Conservation (phyloP, 2,329 filamentous ascomycete species). For the Aaosphaeria arxii region DNA sequence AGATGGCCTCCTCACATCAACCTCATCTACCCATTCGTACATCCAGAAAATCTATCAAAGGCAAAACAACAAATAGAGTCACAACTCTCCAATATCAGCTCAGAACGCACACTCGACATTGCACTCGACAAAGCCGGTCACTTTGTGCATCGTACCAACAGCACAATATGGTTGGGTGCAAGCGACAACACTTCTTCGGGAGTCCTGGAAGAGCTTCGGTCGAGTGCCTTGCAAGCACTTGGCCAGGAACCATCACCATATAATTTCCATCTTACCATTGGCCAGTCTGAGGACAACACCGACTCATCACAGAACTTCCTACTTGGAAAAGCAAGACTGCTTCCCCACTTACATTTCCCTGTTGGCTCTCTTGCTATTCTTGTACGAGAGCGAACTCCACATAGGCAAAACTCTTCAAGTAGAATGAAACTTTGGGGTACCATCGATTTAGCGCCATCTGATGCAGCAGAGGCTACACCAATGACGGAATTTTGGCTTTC, state of each 20-base stretch:
- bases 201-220: constrained; percentile 15
- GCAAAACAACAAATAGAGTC: constrained; percentile 44
- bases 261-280: constrained; percentile 58
- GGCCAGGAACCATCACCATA: constrained; percentile 13
- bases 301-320: constrained; percentile 50
- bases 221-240: constrained; percentile 17
- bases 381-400: constrained; percentile 44
- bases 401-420: constrained; percentile 30
- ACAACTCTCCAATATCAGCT: constrained; percentile 16
- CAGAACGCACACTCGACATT: constrained; percentile 3
- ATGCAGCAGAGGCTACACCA: not conserved
- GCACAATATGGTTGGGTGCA: constrained; percentile 39
- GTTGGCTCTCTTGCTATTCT: constrained; percentile 52
- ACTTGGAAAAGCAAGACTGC: constrained; percentile 49
- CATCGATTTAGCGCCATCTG: constrained; percentile 33
- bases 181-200: constrained; percentile 1
- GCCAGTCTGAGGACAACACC: constrained; percentile 52
- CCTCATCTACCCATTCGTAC: constrained; percentile 64
- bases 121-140: constrained; percentile 42
- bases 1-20: constrained; percentile 69
- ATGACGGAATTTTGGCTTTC: constrained; percentile 13
- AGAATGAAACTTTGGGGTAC: constrained; percentile 59
- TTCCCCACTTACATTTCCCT: constrained; percentile 51
- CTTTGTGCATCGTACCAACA: constrained; percentile 51
- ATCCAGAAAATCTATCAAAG: constrained; percentile 43